Evolutionary conservation across 2,329 filamentous ascomycete species (phyloP).

Genomic region (Bretziella fagacearum): DNA sequence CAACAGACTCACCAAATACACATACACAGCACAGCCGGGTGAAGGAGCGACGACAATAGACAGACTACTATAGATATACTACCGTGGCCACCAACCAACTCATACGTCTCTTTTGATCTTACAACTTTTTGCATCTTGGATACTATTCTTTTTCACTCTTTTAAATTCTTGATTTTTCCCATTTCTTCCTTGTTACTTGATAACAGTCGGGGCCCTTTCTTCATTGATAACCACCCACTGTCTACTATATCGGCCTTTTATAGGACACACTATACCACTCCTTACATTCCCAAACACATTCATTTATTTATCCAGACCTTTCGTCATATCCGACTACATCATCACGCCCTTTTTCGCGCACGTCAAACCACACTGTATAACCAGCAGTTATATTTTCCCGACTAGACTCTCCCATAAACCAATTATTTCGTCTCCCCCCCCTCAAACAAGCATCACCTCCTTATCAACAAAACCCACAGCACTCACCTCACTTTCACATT

Average conservation of each 20-base stretch:
- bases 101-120: background rate
- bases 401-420: too few relatives aligned
- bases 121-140: background rate
- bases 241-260: background rate
- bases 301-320: too few relatives aligned
- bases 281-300: background rate
- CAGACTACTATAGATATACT: constrained; percentile 1
- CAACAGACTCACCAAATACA: background rate
- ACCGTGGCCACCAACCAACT: background rate
- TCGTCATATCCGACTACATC: too few relatives aligned
- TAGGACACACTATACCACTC: too few relatives aligned
- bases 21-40: background rate
- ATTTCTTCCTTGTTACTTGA: background rate
- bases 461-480: too few relatives aligned
- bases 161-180: background rate
- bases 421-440: too few relatives aligned
- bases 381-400: too few relatives aligned
- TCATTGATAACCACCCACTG: background rate
- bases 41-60: background rate
- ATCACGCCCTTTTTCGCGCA: too few relatives aligned
- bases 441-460: too few relatives aligned
- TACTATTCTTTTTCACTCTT: constrained; percentile 8
- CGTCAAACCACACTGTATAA: too few relatives aligned
- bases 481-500: too few relatives aligned
- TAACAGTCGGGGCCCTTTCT: background rate